These are phyloP conservation scores for Thozetella sp. DNA, from an alignment of 495 filamentous ascomycete genomes.

Conservation along the genomic window DNA sequence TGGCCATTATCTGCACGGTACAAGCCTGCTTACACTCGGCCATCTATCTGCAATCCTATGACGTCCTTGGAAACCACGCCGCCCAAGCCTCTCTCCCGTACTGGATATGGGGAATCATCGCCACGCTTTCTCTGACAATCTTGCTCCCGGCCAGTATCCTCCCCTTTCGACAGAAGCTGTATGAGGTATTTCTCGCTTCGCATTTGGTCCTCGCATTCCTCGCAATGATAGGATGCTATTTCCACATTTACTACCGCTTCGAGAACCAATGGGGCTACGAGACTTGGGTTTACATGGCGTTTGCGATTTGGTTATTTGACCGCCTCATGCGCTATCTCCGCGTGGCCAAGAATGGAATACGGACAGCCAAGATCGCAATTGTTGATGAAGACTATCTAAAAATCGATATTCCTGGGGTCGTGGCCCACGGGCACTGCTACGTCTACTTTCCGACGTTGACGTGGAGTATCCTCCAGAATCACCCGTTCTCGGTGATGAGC, in stretches of 20 bases:
- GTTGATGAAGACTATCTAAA: conserved; percentile 32
- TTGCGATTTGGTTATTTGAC: conserved; percentile 39
- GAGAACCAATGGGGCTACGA: conserved; percentile 34
- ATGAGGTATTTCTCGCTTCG: conserved; percentile 17
- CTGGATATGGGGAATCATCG: conserved; percentile 39
- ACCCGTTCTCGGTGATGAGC: conserved; percentile 39
- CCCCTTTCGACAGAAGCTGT: too few relatives aligned
- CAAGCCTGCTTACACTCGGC: conserved; percentile 48
- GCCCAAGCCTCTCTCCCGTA: conserved; percentile 23
- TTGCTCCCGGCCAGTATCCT: conserved; percentile 19
- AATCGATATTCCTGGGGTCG: conserved; percentile 27
- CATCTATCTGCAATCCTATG: conserved; percentile 26
- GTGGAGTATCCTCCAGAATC: conserved; percentile 43
- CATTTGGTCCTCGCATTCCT: conserved; percentile 17
- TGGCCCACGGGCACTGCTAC: conserved; percentile 25
- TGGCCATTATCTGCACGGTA: conserved; percentile 51
- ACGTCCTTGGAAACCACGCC: conserved; percentile 3
- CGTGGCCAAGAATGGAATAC: conserved; percentile 27
- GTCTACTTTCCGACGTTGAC: conserved; percentile 41
- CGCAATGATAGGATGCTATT: conserved; percentile 29
- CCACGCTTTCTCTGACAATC: conserved; percentile 18
- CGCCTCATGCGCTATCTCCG: conserved; percentile 24
- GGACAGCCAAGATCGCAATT: conserved; percentile 23
- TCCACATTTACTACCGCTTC: conserved; percentile 22
- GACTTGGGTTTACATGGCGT: conserved; percentile 35